phyloP scores from a whole-genome alignment of 2,329 filamentous ascomycete genomes.

The Simplicillium aogashimaense region DNA sequence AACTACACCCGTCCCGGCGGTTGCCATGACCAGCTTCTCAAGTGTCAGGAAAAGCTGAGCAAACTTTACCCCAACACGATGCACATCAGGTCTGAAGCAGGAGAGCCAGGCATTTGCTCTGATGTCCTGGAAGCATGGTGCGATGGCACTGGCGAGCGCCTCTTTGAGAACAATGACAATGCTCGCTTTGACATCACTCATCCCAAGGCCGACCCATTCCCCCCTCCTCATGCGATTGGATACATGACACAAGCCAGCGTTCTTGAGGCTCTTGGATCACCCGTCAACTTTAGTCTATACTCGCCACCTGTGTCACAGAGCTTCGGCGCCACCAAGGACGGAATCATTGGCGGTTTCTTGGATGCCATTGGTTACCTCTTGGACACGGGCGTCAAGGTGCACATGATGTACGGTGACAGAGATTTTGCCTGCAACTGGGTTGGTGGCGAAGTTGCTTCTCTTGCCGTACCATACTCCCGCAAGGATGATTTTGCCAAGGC shows the following conservation, averaged over 20 bases:
- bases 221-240: constrained; percentile 47
- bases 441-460: constrained; percentile 60
- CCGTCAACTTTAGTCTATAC: constrained; percentile 44
- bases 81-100: constrained; percentile 16
- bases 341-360: constrained; percentile 40
- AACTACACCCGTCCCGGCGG: constrained; percentile 27
- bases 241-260: constrained; percentile 51
- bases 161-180: constrained; percentile 42
- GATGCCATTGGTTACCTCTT: constrained; percentile 48
- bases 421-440: constrained; percentile 56
- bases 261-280: constrained; percentile 49
- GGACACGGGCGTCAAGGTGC: constrained; percentile 54
- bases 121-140: constrained; percentile 38
- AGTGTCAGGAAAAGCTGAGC: constrained; percentile 39
- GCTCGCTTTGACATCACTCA: constrained; percentile 54
- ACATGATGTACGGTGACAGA: constrained; percentile 58
- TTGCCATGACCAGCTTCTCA: constrained; percentile 41
- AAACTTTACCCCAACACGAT: constrained; percentile 39
- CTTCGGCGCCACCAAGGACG: constrained; percentile 53
- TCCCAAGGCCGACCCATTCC: constrained; percentile 47
- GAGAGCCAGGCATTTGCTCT: constrained; percentile 19
- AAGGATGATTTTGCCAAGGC: constrained; percentile 39
- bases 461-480: constrained; percentile 46
- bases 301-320: constrained; percentile 31
- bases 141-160: constrained; percentile 41